These are phyloP conservation scores for Solanum paucissectum DNA, from an alignment of 257 asterid genomes.

Conservation along the genomic window DNA sequence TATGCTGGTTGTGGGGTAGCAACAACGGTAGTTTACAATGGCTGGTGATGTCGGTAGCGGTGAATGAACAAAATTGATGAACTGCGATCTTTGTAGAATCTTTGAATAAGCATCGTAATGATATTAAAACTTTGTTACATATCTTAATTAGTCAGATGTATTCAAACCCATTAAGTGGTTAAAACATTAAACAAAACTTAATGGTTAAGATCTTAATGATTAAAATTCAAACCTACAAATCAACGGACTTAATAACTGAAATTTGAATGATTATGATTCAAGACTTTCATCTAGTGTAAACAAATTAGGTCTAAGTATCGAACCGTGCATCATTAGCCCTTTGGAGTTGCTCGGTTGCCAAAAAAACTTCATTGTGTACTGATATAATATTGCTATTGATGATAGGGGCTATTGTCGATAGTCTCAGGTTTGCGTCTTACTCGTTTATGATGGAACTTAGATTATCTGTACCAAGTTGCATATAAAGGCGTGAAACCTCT, in stretches of 20 bases:
- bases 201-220: not conserved
- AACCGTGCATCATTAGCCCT: not conserved
- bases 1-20: not conserved
- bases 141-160: not conserved
- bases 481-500: not conserved
- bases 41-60: not conserved
- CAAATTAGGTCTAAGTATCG: not conserved
- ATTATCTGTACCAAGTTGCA: not conserved
- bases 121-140: not conserved
- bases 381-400: not conserved
- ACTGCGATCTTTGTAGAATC: not conserved
- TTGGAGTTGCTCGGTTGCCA: not conserved
- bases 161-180: not conserved
- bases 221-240: not conserved
- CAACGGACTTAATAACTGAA: not conserved
- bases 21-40: not conserved
- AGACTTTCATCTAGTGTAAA: not conserved
- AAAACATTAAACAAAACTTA: not conserved
- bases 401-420: not conserved
- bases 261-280: not conserved
- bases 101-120: not conserved
- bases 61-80: not conserved
- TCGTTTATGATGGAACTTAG: not conserved
- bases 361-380: not conserved
- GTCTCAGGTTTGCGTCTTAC: not conserved